phyloP scores from a whole-genome alignment of 129 eudicot genomes.

The Flaveria brownii region DNA sequence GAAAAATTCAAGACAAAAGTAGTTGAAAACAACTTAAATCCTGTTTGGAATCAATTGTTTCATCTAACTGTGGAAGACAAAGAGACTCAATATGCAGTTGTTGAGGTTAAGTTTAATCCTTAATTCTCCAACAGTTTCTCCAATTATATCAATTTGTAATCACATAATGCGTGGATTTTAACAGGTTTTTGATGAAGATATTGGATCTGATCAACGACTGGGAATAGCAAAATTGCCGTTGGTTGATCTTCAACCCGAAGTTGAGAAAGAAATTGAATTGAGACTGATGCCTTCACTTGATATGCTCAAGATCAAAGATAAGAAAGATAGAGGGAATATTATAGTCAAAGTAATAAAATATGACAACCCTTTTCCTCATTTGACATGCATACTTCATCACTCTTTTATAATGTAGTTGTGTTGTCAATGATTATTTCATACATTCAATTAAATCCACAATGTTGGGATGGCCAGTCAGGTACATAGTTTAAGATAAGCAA shows the following conservation, averaged over 20 bases:
- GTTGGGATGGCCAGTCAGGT: not conserved
- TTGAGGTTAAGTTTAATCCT: constrained; percentile 69
- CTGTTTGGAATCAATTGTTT: constrained; percentile 81
- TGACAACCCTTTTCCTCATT: not conserved
- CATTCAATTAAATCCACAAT: not conserved
- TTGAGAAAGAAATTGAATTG: constrained; percentile 61
- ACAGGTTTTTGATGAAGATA: constrained; percentile 88
- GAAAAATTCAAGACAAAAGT: constrained; percentile 79
- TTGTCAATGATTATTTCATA: not conserved
- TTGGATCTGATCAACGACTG: constrained; percentile 84
- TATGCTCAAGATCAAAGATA: constrained; percentile 85
- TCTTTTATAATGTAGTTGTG: not conserved
- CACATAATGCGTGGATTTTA: constrained; percentile 6
- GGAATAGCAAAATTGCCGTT: constrained; percentile 75
- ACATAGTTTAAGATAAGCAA: not conserved
- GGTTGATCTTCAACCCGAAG: constrained; percentile 64
- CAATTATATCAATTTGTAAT: not conserved
- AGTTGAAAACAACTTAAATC: constrained; percentile 78
- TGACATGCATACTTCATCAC: not conserved
- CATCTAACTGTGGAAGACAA: constrained; percentile 87
- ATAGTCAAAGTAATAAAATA: constrained; percentile 55
- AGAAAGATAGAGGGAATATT: constrained; percentile 93
- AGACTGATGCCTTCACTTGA: constrained; percentile 82
- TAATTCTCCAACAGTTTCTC: not conserved
- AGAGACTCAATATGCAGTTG: constrained; percentile 72